Conservation (phyloP, 306 rosid species). For the Cucurbita argyrosperma region DNA sequence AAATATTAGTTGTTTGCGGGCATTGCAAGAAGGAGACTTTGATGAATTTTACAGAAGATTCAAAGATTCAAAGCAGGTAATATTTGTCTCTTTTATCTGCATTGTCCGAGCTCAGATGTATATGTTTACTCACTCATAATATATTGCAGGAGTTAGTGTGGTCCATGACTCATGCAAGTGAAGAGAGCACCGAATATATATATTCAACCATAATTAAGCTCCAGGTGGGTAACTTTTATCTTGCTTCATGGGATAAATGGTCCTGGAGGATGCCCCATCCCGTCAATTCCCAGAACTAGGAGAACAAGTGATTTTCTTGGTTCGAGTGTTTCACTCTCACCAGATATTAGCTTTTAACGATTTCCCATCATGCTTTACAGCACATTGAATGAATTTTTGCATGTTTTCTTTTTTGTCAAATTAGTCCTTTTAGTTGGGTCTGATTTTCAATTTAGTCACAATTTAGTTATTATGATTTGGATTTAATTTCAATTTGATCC, state of each 20-base stretch:
- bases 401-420: background rate
- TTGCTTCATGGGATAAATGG: background rate
- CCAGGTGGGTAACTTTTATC: constrained; percentile 38
- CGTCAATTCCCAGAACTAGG: background rate
- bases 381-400: background rate
- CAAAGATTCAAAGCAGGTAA: constrained; percentile 77
- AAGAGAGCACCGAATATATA: constrained; percentile 77
- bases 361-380: background rate
- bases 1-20: constrained; percentile 68
- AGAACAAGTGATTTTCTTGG: background rate
- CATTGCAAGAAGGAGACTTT: constrained; percentile 67
- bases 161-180: constrained; percentile 82
- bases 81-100: constrained; percentile 12
- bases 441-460: no score
- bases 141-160: constrained; percentile 60
- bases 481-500: background rate
- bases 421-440: background rate
- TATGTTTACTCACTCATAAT: constrained; percentile 11
- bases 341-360: background rate
- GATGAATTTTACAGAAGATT: constrained; percentile 41
- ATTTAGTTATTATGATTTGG: background rate
- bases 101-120: constrained; percentile 4
- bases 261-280: background rate
- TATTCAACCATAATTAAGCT: constrained; percentile 62
- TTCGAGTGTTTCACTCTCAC: background rate